Evolutionary conservation across 1,284 basidiomycete species (phyloP).

Genomic region (Sporisorium scitamineum): DNA sequence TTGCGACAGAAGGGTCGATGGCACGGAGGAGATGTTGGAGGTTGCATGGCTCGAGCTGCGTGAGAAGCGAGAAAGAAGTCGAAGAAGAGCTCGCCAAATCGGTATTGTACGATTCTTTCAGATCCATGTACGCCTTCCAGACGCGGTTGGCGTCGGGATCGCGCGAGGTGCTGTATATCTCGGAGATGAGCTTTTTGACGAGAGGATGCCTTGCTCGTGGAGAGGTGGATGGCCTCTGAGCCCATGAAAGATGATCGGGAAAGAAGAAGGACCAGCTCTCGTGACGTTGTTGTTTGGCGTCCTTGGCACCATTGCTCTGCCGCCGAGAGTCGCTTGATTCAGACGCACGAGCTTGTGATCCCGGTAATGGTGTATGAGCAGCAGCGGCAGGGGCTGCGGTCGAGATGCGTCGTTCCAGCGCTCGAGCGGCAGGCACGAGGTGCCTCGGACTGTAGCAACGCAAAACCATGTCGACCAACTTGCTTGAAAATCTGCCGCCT

Average conservation of each 20-base stretch:
- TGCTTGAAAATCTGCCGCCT: neutral
- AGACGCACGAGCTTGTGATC: neutral
- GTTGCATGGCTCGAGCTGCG: slow-evolving; percentile 36
- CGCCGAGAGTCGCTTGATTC: neutral
- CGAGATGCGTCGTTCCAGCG: slow-evolving; percentile 11
- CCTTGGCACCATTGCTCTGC: neutral
- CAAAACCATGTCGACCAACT: slow-evolving; percentile 29
- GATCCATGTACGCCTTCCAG: slow-evolving; percentile 51
- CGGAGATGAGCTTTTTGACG: slow-evolving; percentile 45
- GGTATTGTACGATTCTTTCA: slow-evolving; percentile 35
- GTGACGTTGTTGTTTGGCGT: slow-evolving; percentile 7
- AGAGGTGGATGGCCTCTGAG: neutral
- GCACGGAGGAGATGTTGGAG: slow-evolving; percentile 50
- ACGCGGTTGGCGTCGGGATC: slow-evolving; percentile 42
- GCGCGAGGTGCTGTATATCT: slow-evolving; percentile 50
- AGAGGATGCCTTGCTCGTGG: slow-evolving; percentile 46
- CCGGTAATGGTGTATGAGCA: neutral
- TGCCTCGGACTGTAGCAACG: slow-evolving; percentile 47
- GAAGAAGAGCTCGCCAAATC: neutral
- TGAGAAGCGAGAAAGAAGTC: slow-evolving; percentile 28
- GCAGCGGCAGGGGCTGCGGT: neutral
- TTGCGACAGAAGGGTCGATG: slow-evolving; percentile 46
- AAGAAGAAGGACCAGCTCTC: slow-evolving; percentile 52
- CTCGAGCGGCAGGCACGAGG: slow-evolving; percentile 28
- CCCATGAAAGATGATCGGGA: slow-evolving; percentile 32